phyloP scores from a whole-genome alignment of 768 basidiomycete species.

The Lentinula sp. region DNA sequence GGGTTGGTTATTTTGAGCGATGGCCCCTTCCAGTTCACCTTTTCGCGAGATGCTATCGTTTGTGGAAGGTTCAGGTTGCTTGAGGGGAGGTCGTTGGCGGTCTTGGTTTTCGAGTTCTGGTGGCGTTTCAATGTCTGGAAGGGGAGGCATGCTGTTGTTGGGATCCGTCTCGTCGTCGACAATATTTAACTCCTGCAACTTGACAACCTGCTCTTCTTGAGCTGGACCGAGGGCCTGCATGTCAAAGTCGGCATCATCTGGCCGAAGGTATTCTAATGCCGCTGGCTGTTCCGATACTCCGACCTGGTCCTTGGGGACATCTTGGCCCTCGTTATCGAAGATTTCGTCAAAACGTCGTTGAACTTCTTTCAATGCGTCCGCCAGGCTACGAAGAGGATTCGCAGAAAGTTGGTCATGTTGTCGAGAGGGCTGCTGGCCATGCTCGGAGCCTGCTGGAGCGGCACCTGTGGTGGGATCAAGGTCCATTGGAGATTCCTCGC shows the following conservation, averaged over 20 bases:
- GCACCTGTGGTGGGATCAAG: constrained; percentile 18
- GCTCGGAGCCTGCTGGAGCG: constrained; percentile 36
- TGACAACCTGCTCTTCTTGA: constrained; percentile 76
- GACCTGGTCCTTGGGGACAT: constrained; percentile 26
- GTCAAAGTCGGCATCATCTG: constrained; percentile 61
- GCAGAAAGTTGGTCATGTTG: constrained; percentile 29
- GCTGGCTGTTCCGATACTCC: constrained; percentile 29
- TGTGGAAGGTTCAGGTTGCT: constrained; percentile 9
- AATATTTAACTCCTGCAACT: constrained; percentile 75
- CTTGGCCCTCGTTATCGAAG: constrained; percentile 31
- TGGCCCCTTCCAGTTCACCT: constrained; percentile 38
- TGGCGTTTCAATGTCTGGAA: constrained; percentile 46
- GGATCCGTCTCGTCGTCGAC: constrained; percentile 47
- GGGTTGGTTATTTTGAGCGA: constrained; percentile 29
- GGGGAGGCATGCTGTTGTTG: constrained; percentile 17
- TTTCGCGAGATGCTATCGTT: constrained; percentile 20
- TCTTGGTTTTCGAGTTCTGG: constrained; percentile 15
- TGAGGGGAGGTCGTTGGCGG: constrained; percentile 14
- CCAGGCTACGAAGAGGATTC: constrained; percentile 72
- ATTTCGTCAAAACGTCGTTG: constrained; percentile 83
- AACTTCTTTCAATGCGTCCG: constrained; percentile 79
- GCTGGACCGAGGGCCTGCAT: constrained; percentile 91
- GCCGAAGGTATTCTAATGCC: constrained; percentile 72
- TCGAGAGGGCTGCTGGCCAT: constrained; percentile 35
- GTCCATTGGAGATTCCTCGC: constrained; percentile 7